Evolutionary conservation across 2,329 filamentous ascomycete genomes (phyloP), one percentile per base, ranked within the genome.

Genomic region (Cladosporium velox): DNA sequence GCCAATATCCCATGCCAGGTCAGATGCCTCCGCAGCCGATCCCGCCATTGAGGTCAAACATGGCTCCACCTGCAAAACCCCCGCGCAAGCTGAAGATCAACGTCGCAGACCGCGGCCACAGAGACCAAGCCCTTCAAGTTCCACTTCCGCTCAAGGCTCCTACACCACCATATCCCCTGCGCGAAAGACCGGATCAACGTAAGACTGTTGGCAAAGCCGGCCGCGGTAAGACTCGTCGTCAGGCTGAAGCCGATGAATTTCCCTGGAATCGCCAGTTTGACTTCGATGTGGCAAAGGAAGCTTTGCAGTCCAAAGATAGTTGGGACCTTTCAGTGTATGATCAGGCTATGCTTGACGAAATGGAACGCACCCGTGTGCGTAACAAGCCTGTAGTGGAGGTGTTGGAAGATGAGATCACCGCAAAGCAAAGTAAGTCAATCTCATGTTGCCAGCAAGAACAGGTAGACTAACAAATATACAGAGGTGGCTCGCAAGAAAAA

Each of bases 281-380:
- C 66, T 77, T 75, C 64, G 55, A 57, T 24, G 65, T 67, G 38
- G 72, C 69, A 15, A 72, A 69, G 51, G 62, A 54, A 12, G 66
- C 67, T 44, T 70, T 66, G 4, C 71, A 71, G 58, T 65, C 65
- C 28, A 68, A 71, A 21, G 69, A 72, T 24, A 64, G 30, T 10
- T 77, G 75, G 75, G 73, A 77, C 59, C 69, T 71, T 30, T 68
- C 64, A 10, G 68, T 72, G 34, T 77, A 77, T 69, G 71, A 75
- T 34, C 49, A 59, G 10, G 66, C 66, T 4, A 71, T 70, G 38
- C 66, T 77, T 18, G 55, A 66, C 10, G 68, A 66, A 7, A 74
- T 77, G 74, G 67, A 67, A 8, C 63, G 41, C 5, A 69, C 70
- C 15, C 71, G 74, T 30, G 52, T 54, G 21, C 68, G 67, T 47